A percentile compares a stretch with the other conserved stretches of the same genome.
Evolutionary conservation across 2,329 filamentous ascomycete genomes (phyloP).

Genomic region (Blumeria graminis): DNA sequence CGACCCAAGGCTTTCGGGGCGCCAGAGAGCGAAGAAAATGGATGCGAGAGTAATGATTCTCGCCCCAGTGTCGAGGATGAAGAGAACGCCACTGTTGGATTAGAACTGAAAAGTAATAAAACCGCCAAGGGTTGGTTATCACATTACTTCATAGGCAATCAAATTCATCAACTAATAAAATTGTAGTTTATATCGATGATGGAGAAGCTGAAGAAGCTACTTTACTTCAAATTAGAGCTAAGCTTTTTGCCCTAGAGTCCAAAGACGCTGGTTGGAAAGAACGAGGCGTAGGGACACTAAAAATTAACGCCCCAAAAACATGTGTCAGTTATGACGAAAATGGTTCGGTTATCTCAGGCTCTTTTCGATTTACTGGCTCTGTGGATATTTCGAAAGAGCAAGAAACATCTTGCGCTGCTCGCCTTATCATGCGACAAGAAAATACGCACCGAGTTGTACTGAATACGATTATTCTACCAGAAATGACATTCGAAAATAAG

Average conservation of each 20-base stretch:
- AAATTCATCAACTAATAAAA: conserved; percentile 14
- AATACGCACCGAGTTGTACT: conserved; percentile 69
- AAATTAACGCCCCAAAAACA: conserved; percentile 49
- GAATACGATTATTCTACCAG: conserved; percentile 58
- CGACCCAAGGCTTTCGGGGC: conserved; percentile 54
- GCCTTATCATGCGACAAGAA: conserved; percentile 78
- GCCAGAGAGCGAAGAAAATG: conserved; percentile 37
- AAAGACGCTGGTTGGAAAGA: conserved; percentile 55
- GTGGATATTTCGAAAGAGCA: conserved; percentile 15
- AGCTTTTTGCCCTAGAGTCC: conserved; percentile 57
- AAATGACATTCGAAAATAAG: conserved; percentile 58
- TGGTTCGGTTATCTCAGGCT: conserved; percentile 23
- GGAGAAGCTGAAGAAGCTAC: conserved; percentile 69
- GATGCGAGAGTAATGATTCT: conserved; percentile 19
- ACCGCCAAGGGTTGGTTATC: neutral
- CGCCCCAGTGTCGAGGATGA: conserved; percentile 21
- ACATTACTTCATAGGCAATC: conserved; percentile 7
- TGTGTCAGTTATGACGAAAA: conserved; percentile 31
- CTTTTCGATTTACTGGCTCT: conserved; percentile 26
- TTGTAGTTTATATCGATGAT: conserved; percentile 41
- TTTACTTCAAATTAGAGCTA: conserved; percentile 51
- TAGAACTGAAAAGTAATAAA: conserved; percentile 15
- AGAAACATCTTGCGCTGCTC: conserved; percentile 23
- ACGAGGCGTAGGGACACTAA: conserved; percentile 59
- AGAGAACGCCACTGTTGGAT: conserved; percentile 24